Base-by-base conservation (phyloP, 2,329 filamentous ascomycete species). In the Alternaria consortialis region DNA sequence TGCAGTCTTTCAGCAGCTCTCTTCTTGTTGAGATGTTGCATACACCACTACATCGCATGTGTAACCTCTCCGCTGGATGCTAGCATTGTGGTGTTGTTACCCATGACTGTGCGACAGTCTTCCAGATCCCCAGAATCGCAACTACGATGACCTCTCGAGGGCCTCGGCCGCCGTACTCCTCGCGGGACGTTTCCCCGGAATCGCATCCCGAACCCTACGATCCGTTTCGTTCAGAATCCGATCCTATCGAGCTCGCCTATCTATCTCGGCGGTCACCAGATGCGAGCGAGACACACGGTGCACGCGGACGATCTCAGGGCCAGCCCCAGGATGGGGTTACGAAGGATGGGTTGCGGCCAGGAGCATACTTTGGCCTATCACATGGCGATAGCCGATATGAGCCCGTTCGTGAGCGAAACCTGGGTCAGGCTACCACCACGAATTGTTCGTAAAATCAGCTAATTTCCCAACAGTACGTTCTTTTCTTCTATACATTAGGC, bases 171-270 rank as follows among this genome's bases (percentile, higher is more conserved):
- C 47, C 63, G 13, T 62, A 63, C 48, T 72, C 68, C 20, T 74
- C 73, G 29, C 68, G 67, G 48, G 64, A 69, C 15, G 48, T 58
- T 11, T 77, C 75, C 6, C 72, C 73, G 32, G 67, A 71, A 17
- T 57, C 64, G 31, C 70, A 58, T 52, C 57, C 62, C 25, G 64
- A 68, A 31, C 63, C 40, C 3, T 73, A 75, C 65, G 72, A 75
- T 58, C 71, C 74, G 2, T 72, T 74, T 56, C 67, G 67, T 27
- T 53, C 70, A 36, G 69, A 66, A 11, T 36, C 64, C 50, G 73
- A 77, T 36, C 68, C 67, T n/a, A 68, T 77, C 48, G 73, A 77
- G 50, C 70, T 77, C 65, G 65, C 69, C 20, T 61, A 64, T 52
- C 32, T 73, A 12, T 52, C 64, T 9, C 64, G 56, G 44, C 60